Evolutionary conservation across 2,329 filamentous ascomycete species (phyloP), one percentile per base, ranked within the genome.

Genomic region (Pseudocercospora macadamiae): DNA sequence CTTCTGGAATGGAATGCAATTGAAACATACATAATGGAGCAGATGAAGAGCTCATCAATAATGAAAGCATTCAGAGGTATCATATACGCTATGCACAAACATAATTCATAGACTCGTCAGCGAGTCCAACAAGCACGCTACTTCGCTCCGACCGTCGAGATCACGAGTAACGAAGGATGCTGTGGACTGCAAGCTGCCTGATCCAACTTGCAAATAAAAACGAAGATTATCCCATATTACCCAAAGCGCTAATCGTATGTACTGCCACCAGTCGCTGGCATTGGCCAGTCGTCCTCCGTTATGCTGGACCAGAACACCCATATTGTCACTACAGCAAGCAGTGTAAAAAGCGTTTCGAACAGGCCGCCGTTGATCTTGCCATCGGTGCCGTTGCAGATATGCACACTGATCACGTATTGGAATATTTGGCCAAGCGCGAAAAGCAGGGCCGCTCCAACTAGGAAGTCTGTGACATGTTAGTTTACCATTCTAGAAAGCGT

Each of bases 231-330:
- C 52, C 52, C 52, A 25, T 49, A 51, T 12, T 23, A 49, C 44
- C 21, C 57, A 60, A 56, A 18, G 21, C 19, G 19, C 42, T 47
- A 47, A 16, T 47, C 73, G 65, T 79, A 79, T 26, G 73, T 70
- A 63, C 73, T 76, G 6, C 72, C 71, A 2, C 73, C 73, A 28
- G 71, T 68, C 6, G 72, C 71, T 16, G 82, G 80, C 74, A 84
- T 81, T 2, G 93, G 91, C 95, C 95, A 99, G 79, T 97, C 93
- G 71, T 99, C 95, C 77, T 99, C 95, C 14, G 95, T 99, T 70
- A 99, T 99, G 78, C 92, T 97, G 47, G 92, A 96, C 95, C 95
- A 99, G 81, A 99, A 99, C 57, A 90, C 76, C 93, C 95, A 99
- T 64, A 97, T 79, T 77, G 86, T 86, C 16, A 91, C 82, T 3